These are phyloP conservation scores for Psilocybe cubensis DNA, from an alignment of 768 basidiomycete genomes.

Conservation along the genomic window DNA sequence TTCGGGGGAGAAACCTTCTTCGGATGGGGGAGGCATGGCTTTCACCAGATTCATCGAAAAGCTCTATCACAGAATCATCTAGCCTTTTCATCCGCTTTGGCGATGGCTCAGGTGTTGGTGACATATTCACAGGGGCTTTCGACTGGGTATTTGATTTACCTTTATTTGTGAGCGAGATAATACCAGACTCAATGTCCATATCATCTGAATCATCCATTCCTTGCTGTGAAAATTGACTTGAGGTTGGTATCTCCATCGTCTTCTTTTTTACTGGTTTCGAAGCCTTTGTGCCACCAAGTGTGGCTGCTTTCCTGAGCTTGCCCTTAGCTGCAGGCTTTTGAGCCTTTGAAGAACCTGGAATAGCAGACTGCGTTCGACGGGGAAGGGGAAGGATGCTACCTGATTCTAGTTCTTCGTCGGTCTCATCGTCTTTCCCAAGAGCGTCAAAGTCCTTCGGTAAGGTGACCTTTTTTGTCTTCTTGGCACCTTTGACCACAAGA, in stretches of 20 bases:
- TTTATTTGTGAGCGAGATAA: constrained; percentile 18
- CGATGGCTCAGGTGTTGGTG: constrained; percentile 10
- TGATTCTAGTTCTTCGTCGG: constrained; percentile 67
- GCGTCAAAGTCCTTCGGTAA: constrained; percentile 48
- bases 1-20: not conserved
- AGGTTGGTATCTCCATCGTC: constrained; percentile 26
- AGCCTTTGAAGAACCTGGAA: constrained; percentile 28
- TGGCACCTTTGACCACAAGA: constrained; percentile 55
- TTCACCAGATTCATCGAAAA: constrained; percentile 33
- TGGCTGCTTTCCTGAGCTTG: constrained; percentile 49
- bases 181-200: constrained; percentile 53
- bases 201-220: constrained; percentile 59
- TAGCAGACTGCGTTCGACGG: constrained; percentile 56
- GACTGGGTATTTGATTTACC: not conserved
- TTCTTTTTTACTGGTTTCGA: constrained; percentile 31
- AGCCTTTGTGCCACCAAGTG: constrained; percentile 32
- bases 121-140: constrained; percentile 1
- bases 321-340: constrained; percentile 34
- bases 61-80: constrained; percentile 27
- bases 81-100: constrained; percentile 10
- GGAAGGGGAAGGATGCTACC: constrained; percentile 45
- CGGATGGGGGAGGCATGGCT: not conserved
- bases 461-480: constrained; percentile 44
- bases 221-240: constrained; percentile 47
- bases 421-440: constrained; percentile 66